Percentiles rank a stretch among this genome's conserved stretches.
Evolutionary conservation across 202 grass and related monocot species (phyloP).

Genomic region (Zoysia matrella): DNA sequence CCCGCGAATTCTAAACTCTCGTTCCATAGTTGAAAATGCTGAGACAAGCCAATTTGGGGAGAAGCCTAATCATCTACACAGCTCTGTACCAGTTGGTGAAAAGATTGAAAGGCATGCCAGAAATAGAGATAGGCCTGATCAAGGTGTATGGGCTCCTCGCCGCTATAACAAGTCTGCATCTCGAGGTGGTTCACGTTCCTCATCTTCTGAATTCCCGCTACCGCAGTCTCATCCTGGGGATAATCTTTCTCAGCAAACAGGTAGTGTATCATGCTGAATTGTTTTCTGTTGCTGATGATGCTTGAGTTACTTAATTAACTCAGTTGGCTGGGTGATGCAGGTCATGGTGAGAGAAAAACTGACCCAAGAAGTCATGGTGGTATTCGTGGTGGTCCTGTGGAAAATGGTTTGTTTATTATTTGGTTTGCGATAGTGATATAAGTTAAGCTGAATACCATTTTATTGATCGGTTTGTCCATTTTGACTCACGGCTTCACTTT

Average conservation of each 20-base stretch:
- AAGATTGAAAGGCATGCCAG: conserved; percentile 81
- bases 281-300: not conserved
- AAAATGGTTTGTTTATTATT: conserved; percentile 74
- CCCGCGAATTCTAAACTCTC: conserved; percentile 56
- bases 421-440: conserved; percentile 28
- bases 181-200: conserved; percentile 44
- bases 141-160: conserved; percentile 85
- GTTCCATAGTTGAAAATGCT: conserved; percentile 59
- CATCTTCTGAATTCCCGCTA: conserved; percentile 47
- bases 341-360: conserved; percentile 78
- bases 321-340: conserved; percentile 43
- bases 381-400: conserved; percentile 50
- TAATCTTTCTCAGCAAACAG: conserved; percentile 54
- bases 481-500: no score
- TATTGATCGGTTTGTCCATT: conserved; percentile 1
- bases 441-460: conserved; percentile 20
- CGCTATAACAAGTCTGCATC: conserved; percentile 68
- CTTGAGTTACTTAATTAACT: conserved; percentile 22
- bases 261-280: conserved; percentile 48
- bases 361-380: conserved; percentile 71
- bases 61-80: conserved; percentile 56
- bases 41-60: conserved; percentile 80
- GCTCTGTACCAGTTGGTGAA: conserved; percentile 57
- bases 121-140: conserved; percentile 93
- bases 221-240: conserved; percentile 55